These are phyloP conservation scores for Blepharisma undulans DNA, from an alignment of 169 alveolate species.

Conservation along the genomic window DNA sequence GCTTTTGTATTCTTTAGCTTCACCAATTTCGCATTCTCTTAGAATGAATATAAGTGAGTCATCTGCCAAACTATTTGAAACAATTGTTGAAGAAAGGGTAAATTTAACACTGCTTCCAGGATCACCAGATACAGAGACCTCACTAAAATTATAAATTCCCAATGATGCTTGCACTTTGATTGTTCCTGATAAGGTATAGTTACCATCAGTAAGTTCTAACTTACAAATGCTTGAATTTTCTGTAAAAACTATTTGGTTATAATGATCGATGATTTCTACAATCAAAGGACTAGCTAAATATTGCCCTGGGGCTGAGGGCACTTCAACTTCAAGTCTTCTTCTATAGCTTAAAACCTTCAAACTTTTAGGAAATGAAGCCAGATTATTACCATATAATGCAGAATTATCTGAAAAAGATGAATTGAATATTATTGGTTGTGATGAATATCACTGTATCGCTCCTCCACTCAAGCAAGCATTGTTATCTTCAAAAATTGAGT, in stretches of 20 bases:
- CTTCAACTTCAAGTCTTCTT: not conserved
- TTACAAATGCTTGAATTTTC: not conserved
- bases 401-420: not conserved
- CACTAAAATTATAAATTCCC: conserved; percentile 3
- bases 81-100: not conserved
- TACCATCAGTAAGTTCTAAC: not conserved
- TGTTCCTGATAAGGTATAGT: not conserved
- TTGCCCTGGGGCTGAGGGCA: conserved; percentile 13
- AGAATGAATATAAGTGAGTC: not conserved
- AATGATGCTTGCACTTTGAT: not conserved
- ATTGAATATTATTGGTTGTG: not conserved
- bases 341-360: not conserved
- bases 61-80: not conserved
- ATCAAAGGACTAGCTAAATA: not conserved
- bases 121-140: not conserved
- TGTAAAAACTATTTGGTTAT: not conserved
- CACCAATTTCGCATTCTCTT: conserved; percentile 1
- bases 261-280: not conserved
- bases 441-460: conserved; percentile 6
- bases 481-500: not conserved
- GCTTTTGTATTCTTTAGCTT: not conserved
- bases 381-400: conserved; percentile 13
- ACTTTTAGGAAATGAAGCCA: conserved; percentile 25
- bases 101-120: not conserved
- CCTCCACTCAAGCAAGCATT: conserved; percentile 22